Base-by-base conservation (phyloP, 441 rosid genomes). In the Gossypium lobatum region DNA sequence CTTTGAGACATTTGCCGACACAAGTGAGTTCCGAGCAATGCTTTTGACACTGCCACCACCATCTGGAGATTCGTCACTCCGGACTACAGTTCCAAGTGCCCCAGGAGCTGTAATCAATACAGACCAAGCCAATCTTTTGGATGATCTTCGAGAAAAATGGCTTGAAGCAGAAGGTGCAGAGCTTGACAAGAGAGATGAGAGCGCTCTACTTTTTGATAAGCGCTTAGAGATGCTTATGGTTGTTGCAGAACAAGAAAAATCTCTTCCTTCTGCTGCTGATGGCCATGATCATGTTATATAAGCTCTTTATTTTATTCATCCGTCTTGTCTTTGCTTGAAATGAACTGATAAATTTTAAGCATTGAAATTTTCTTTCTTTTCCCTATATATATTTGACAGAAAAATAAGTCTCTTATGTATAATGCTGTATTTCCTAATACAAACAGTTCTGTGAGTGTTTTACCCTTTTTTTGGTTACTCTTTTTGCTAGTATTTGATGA, bases 101-200 rank as follows among this genome's bases (percentile, higher is more conserved):
- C 97, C 97, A 23, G 98, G 99, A 55, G 95, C 96, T 71, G 79
- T 58, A 46, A 76, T 85, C 68, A 89, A 83, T 60, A 62, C 87
- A 3, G 96, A 89, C 80, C 98, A 91, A 80, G 96, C 81, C 66
- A 95, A 95, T 80, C 80, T 95, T 60, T 92, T 95, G 5, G 98
- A 93, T 80, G 98, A 95, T 80, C 83, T 95, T 78, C 85, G 99
- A 48, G 99, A 93, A 76, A 93, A 91, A 84, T 93, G 99, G 99
- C 99, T 93, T 70, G 98, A 93, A 87, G 97, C 91, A 16, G 97
- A 93, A 78, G 99, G 89, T 60, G 95, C 88, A 46, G 98, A 93
- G 86, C 97, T 93, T 74, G 98, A 93, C 83, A 71, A 91, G 93
- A 90, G 99, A 85, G 99, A 95, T 16, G 98, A 91, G 80, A 95